Conservation (phyloP, 768 basidiomycete genomes). For the Hericium rajendrae region DNA sequence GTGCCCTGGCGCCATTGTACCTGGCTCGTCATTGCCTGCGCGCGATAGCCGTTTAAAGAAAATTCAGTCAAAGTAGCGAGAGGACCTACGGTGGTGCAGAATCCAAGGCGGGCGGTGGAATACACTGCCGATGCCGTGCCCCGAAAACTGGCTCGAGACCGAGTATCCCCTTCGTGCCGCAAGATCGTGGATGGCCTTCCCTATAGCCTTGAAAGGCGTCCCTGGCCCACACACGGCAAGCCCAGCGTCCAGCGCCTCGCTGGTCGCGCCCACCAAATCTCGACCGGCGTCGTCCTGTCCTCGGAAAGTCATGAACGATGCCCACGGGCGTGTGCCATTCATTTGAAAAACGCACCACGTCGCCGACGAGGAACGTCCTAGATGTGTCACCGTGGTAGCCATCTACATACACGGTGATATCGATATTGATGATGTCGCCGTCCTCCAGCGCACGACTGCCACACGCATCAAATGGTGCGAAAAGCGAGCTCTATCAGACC, state of each 20-base stretch:
- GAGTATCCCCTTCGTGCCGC: conserved; percentile 38
- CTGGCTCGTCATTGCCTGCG: conserved; percentile 75
- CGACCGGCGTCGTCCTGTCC: conserved; percentile 76
- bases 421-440: conserved; percentile 83
- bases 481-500: background rate
- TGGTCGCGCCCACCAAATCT: conserved; percentile 54
- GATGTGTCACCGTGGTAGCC: conserved; percentile 91
- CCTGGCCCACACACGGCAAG: conserved; percentile 74
- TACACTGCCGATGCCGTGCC: conserved; percentile 77
- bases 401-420: conserved; percentile 75
- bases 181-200: conserved; percentile 52
- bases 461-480: too few species aligned
- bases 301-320: conserved; percentile 17
- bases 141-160: conserved; percentile 64
- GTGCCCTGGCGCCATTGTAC: conserved; percentile 72
- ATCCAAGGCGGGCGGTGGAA: conserved; percentile 86
- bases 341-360: conserved; percentile 42
- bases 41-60: background rate
- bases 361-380: conserved; percentile 69
- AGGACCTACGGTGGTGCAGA: conserved; percentile 54
- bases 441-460: conserved; percentile 67
- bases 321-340: too few species aligned
- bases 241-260: conserved; percentile 55
- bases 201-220: conserved; percentile 58
- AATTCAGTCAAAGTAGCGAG: background rate